phyloP scores from a whole-genome alignment of 2,329 filamentous ascomycete species.

The Scedosporium minutisporum region DNA sequence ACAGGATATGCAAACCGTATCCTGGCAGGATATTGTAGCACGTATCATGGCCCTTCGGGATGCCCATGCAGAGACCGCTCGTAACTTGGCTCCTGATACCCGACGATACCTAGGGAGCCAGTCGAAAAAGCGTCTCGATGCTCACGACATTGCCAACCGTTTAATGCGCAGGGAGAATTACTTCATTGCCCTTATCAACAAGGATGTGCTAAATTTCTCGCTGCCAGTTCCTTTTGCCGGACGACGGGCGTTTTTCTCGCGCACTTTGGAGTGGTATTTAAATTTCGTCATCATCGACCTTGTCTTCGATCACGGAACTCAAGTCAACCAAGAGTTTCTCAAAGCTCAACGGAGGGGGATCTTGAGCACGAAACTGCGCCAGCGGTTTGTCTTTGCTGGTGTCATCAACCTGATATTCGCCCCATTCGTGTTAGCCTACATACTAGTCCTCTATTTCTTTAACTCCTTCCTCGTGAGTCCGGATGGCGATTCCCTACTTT shows the following conservation, averaged over 20 bases:
- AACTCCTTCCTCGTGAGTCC: slow-evolving; percentile 76
- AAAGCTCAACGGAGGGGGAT: slow-evolving; percentile 71
- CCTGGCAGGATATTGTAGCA: slow-evolving; percentile 84
- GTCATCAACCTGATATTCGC: slow-evolving; percentile 79
- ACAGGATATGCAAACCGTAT: slow-evolving; percentile 84
- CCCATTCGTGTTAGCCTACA: slow-evolving; percentile 78
- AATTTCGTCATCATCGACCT: slow-evolving; percentile 86
- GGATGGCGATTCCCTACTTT: not conserved
- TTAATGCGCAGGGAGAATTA: slow-evolving; percentile 97
- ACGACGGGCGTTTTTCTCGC: slow-evolving; percentile 74
- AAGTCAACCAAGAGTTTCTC: slow-evolving; percentile 78
- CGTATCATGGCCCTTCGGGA: slow-evolving; percentile 78
- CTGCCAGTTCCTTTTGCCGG: slow-evolving; percentile 76
- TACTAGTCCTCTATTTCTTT: slow-evolving; percentile 84
- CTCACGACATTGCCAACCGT: slow-evolving; percentile 92
- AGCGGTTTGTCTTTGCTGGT: slow-evolving; percentile 73
- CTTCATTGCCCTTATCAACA: slow-evolving; percentile 93
- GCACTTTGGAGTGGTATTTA: slow-evolving; percentile 85
- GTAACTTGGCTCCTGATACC: slow-evolving; percentile 40
- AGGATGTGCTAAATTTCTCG: slow-evolving; percentile 82
- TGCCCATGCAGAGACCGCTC: slow-evolving; percentile 71
- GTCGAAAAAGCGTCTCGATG: slow-evolving; percentile 88
- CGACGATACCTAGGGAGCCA: slow-evolving; percentile 64
- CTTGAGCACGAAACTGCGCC: slow-evolving; percentile 67
- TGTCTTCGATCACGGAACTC: slow-evolving; percentile 81